Conservation (phyloP, 352 stramenopile species). For the Phytophthora sp. region DNA sequence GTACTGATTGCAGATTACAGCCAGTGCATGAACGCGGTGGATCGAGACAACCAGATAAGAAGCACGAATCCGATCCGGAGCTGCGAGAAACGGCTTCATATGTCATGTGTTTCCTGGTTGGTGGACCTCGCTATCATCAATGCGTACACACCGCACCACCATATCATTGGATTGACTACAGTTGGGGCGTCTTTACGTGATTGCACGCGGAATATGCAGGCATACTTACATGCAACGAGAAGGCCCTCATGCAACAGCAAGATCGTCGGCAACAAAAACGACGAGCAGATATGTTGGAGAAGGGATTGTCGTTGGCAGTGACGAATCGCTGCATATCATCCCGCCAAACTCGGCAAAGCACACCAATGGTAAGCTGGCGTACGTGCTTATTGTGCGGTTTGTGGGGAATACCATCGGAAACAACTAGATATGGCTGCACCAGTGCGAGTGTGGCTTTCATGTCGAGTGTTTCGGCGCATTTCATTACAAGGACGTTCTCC, state of each 20-base stretch:
- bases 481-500: conserved; percentile 6
- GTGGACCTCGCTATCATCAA: conserved; percentile 5
- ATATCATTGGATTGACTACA: background rate
- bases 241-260: conserved; percentile 5
- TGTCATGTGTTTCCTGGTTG: conserved; percentile 19
- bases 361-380: conserved; percentile 10
- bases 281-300: background rate
- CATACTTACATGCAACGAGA: conserved; percentile 11
- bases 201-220: background rate
- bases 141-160: conserved; percentile 12
- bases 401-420: background rate
- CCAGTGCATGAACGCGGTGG: conserved; percentile 17
- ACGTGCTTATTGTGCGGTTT: conserved; percentile 14
- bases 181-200: background rate
- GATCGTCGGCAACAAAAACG: conserved; percentile 6
- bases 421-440: conserved; percentile 1
- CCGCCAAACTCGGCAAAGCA: conserved; percentile 8
- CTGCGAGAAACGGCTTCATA: conserved; percentile 15
- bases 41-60: conserved; percentile 9
- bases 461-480: conserved; percentile 10
- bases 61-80: conserved; percentile 12
- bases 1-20: conserved; percentile 16
- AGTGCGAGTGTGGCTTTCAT: conserved; percentile 11
- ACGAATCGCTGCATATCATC: conserved; percentile 2
- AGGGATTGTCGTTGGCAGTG: conserved; percentile 9